phyloP scores from a whole-genome alignment of 2,329 filamentous ascomycete species.

The Microcera coccophila region DNA sequence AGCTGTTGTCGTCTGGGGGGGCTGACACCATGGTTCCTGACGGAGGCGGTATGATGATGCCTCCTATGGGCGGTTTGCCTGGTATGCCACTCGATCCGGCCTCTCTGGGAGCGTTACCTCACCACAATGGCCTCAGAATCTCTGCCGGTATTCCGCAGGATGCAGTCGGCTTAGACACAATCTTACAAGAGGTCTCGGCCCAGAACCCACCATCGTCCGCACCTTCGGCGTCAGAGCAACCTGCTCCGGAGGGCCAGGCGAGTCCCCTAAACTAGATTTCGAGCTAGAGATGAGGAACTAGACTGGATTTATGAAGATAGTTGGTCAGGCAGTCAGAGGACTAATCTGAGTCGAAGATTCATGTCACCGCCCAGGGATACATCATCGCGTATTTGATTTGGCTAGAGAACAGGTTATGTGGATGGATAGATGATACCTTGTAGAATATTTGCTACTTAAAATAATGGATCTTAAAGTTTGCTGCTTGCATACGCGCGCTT shows the following conservation, averaged over 20 bases:
- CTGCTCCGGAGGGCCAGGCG: constrained; percentile 6
- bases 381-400: no score
- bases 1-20: constrained; percentile 37
- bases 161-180: no score
- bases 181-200: no score
- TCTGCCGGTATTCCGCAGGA: no score
- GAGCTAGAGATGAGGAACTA: constrained; percentile 1
- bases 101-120: constrained; percentile 22
- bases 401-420: no score
- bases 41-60: constrained; percentile 22
- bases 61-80: constrained; percentile 20
- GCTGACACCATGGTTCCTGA: constrained; percentile 19
- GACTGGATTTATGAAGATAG: no score
- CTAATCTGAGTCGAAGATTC: no score
- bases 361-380: no score
- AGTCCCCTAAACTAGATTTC: constrained; percentile 6
- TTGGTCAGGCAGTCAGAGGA: no score
- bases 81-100: constrained; percentile 22
- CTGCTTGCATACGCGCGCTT: no score
- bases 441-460: not conserved
- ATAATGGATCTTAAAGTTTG: not conserved
- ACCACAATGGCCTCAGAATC: constrained; percentile 19
- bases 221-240: constrained; percentile 7
- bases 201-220: not conserved
- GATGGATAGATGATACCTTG: constrained; percentile 24